Percentiles rank a stretch among this genome's conserved stretches.
Evolutionary conservation across 2,329 filamentous ascomycete genomes (phyloP).

Genomic region (Chalaropsis ovoidea): DNA sequence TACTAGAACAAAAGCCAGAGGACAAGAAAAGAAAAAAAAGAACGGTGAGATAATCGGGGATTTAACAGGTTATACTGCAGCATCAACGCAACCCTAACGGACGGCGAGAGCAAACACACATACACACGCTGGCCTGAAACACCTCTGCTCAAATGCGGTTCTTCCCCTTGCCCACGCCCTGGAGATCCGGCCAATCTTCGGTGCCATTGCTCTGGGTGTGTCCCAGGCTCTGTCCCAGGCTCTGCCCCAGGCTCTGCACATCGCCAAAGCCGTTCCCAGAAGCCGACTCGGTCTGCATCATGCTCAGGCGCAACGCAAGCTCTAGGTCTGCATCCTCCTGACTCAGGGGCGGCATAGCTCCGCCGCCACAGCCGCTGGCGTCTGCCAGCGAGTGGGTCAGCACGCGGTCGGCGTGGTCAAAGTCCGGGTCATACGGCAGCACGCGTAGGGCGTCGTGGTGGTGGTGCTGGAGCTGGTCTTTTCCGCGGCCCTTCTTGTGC

Average conservation of each 20-base stretch:
- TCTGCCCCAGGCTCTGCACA: neutral
- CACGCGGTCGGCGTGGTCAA: neutral
- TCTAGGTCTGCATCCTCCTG: conserved; percentile 47
- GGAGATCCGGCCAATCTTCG: conserved; percentile 31
- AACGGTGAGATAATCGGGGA: too few species aligned
- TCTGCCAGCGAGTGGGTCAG: neutral
- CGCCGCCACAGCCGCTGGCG: neutral
- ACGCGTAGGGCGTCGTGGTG: neutral
- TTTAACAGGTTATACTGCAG: too few species aligned
- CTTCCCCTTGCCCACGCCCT: conserved; percentile 27
- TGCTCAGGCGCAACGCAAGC: conserved; percentile 49
- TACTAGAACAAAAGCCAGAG: neutral
- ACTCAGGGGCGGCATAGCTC: neutral
- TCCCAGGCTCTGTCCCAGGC: neutral
- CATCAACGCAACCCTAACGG: neutral
- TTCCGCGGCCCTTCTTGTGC: conserved; percentile 3
- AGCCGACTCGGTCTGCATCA: conserved; percentile 44
- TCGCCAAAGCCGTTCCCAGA: conserved; percentile 26
- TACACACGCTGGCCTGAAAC: neutral
- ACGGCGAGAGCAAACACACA: too few species aligned
- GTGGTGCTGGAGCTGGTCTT: conserved; percentile 2
- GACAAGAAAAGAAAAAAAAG: too few species aligned
- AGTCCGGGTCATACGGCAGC: neutral
- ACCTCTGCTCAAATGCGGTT: neutral
- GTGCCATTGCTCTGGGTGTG: conserved; percentile 26